A percentile compares a stretch with the other conserved stretches of the same genome.
Evolutionary conservation across 75 land plant genomes (phyloP).

Genomic region (Sequoiadendron giganteum): DNA sequence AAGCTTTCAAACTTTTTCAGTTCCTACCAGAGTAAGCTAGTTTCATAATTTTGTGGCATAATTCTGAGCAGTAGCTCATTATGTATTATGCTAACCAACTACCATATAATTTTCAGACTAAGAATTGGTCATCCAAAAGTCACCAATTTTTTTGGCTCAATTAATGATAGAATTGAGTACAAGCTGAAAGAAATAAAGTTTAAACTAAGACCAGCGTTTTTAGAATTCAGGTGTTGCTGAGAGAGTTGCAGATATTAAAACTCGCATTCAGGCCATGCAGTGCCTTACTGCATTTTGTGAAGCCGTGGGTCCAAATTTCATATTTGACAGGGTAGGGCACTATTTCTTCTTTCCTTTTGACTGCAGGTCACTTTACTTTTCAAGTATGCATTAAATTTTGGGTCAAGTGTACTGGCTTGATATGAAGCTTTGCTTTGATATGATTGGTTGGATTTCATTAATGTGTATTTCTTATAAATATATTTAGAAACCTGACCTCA

Average conservation of each 20-base stretch:
- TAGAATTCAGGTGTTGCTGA: slow-evolving; percentile 36
- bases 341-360: neutral
- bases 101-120: neutral
- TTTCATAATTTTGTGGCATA: neutral
- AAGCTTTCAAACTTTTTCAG: neutral
- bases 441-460: slow-evolving; percentile 1
- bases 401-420: slow-evolving; percentile 1
- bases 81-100: neutral
- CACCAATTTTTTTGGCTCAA: neutral
- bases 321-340: slow-evolving; percentile 39
- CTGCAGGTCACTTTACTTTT: neutral
- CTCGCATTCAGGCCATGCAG: slow-evolving; percentile 39
- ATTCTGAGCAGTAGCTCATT: neutral
- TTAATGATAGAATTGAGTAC: neutral
- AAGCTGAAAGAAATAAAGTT: neutral
- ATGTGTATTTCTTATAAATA: neutral
- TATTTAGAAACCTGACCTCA: neutral
- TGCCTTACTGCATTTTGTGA: slow-evolving; percentile 55
- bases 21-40: neutral
- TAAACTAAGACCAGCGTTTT: neutral
- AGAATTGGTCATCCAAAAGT: neutral
- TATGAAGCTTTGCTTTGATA: neutral
- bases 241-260: slow-evolving; percentile 45
- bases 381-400: neutral
- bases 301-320: slow-evolving; percentile 49